Conservation (phyloP, 1,139 yeast genomes). For the Cylindricascospora bacillispora region DNA sequence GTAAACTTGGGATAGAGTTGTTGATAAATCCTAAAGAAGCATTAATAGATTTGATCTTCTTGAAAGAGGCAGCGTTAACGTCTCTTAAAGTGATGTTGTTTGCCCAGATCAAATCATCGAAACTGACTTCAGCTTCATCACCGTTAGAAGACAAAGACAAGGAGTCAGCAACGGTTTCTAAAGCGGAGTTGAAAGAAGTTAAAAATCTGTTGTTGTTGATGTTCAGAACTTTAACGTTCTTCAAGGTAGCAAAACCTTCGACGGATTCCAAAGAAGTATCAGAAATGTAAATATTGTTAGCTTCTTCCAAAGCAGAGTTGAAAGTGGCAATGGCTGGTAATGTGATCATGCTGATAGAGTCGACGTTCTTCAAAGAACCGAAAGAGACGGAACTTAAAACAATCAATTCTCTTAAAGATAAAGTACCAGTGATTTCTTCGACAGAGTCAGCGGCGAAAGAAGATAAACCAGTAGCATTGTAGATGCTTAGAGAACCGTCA, state of each 20-base stretch:
- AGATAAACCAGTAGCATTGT: conserved; percentile 50
- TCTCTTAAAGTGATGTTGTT: conserved; percentile 77
- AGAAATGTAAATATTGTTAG: conserved; percentile 60
- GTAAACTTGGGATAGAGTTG: conserved; percentile 46
- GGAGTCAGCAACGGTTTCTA: conserved; percentile 60
- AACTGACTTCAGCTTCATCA: conserved; percentile 52
- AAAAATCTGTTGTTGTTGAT: conserved; percentile 81
- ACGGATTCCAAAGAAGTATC: conserved; percentile 77
- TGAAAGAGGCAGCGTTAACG: conserved; percentile 58
- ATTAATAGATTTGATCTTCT: conserved; percentile 58
- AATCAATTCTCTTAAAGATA: conserved; percentile 53
- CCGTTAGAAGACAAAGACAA: conserved; percentile 81
- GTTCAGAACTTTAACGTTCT: conserved; percentile 59
- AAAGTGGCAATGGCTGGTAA: conserved; percentile 67
- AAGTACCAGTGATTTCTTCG: conserved; percentile 58
- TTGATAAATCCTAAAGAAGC: conserved; percentile 69
- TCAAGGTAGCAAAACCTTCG: conserved; percentile 65
- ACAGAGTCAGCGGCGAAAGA: conserved; percentile 68
- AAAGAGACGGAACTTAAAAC: conserved; percentile 55
- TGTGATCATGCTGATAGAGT: conserved; percentile 65
- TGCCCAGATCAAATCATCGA: conserved; percentile 67
- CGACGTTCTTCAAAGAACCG: conserved; percentile 74
- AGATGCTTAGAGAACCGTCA: conserved; percentile 60
- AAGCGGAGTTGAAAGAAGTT: conserved; percentile 55
- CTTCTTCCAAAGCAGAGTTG: conserved; percentile 65